Evolutionary conservation across 345 rosid genomes (phyloP).

Genomic region (Citrus australasica): DNA sequence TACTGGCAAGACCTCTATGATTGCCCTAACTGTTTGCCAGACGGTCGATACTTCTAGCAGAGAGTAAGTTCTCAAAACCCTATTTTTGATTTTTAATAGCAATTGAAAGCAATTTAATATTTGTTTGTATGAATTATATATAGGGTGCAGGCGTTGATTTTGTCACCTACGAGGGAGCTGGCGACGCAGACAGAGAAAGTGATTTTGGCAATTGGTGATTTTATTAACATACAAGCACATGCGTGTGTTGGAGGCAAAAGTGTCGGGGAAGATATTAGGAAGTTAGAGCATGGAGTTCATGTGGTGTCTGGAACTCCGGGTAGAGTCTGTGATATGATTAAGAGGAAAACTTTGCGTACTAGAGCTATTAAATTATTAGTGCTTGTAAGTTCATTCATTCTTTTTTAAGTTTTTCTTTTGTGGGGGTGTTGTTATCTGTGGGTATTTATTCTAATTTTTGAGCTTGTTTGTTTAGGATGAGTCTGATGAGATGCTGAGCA

Average conservation of each 20-base stretch:
- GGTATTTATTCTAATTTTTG: neutral
- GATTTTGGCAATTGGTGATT: conserved; percentile 68
- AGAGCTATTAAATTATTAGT: conserved; percentile 52
- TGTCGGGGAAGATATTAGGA: conserved; percentile 93
- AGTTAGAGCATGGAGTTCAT: conserved; percentile 58
- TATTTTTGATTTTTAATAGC: conserved; percentile 4
- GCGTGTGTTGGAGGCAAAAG: conserved; percentile 94
- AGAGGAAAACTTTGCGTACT: conserved; percentile 92
- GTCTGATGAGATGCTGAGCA: conserved; percentile 98
- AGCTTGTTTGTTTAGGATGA: conserved; percentile 45
- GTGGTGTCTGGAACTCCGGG: conserved; percentile 98
- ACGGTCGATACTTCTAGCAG: conserved; percentile 61
- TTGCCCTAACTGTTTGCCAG: conserved; percentile 93
- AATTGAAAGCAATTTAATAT: neutral
- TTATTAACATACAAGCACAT: conserved; percentile 76
- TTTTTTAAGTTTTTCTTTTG: neutral
- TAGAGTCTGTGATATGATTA: conserved; percentile 97
- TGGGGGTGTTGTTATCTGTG: neutral
- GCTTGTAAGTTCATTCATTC: neutral
- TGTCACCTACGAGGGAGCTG: conserved; percentile 94
- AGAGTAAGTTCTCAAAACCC: conserved; percentile 56
- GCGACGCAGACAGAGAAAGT: conserved; percentile 90
- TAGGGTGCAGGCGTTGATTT: conserved; percentile 93
- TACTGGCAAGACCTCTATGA: conserved; percentile 95
- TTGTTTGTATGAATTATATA: neutral